Percentiles rank a stretch among this genome's conserved stretches.
phyloP scores from a whole-genome alignment of 1,284 basidiomycete species.

The Grifola frondosa region DNA sequence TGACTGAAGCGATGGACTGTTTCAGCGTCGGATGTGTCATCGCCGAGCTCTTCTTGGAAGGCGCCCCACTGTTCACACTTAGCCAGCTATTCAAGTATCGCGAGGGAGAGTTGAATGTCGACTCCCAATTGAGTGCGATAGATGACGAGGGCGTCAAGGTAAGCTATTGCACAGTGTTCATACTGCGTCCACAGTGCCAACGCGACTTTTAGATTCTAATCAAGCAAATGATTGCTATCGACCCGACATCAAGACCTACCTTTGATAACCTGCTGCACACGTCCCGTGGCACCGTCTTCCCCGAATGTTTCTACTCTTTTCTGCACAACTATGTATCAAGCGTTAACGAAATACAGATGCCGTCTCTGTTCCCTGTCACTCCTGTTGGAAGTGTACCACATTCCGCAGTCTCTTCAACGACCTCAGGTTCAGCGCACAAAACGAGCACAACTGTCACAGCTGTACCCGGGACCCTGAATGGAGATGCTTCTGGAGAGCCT shows the following conservation, averaged over 20 bases:
- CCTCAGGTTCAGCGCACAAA: conserved; percentile 16
- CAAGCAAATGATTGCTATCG: conserved; percentile 85
- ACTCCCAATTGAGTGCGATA: conserved; percentile 72
- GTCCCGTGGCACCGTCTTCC: conserved; percentile 81
- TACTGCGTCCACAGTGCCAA: conserved; percentile 16
- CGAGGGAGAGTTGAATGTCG: conserved; percentile 80
- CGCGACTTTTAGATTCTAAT: conserved; percentile 86
- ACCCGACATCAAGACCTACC: conserved; percentile 74
- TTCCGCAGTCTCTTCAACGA: conserved; percentile 24
- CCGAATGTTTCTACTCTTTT: conserved; percentile 92
- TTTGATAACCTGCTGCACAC: conserved; percentile 83
- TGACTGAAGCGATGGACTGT: conserved; percentile 97
- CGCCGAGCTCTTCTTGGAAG: conserved; percentile 95
- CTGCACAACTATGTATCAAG: conserved; percentile 87
- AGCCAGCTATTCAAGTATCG: conserved; percentile 96
- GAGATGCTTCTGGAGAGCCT: conserved; percentile 34
- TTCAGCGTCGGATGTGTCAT: conserved; percentile 96
- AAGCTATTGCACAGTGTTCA: too few relatives aligned
- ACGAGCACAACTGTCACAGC: conserved; percentile 13
- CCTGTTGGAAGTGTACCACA: too few relatives aligned
- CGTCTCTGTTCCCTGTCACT: conserved; percentile 42
- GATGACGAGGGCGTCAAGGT: conserved; percentile 83
- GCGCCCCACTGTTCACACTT: conserved; percentile 90
- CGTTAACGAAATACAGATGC: conserved; percentile 65
- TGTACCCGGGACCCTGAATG: conserved; percentile 18